Evolutionary conservation across 352 stramenopile species (phyloP).

Genomic region (Phytophthora syringae): DNA sequence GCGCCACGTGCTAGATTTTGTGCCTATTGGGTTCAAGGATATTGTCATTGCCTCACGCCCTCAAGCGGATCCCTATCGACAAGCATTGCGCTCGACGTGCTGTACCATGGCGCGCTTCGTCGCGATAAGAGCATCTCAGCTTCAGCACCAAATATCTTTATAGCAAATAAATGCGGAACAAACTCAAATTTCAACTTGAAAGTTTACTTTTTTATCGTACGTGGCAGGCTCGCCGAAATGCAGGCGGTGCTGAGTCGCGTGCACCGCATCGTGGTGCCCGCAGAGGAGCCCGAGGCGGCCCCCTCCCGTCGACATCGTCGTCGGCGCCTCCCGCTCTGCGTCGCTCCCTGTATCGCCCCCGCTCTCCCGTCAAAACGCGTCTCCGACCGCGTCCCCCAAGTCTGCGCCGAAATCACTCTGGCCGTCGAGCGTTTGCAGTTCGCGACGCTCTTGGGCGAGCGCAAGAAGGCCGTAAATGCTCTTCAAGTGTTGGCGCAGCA

Average conservation of each 20-base stretch:
- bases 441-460: conserved; percentile 74
- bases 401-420: conserved; percentile 46
- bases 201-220: too few species aligned
- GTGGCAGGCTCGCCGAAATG: conserved; percentile 38
- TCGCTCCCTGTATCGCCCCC: background rate
- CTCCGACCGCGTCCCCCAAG: background rate
- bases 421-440: conserved; percentile 76
- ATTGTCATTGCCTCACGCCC: too few species aligned
- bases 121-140: too few species aligned
- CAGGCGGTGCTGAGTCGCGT: conserved; percentile 77
- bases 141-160: too few species aligned
- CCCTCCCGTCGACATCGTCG: background rate
- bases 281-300: conserved; percentile 12
- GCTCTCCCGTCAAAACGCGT: background rate
- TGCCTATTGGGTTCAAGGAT: too few species aligned
- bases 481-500: conserved; percentile 51
- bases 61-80: too few species aligned
- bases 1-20: too few species aligned
- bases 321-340: background rate
- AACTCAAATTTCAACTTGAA: too few species aligned
- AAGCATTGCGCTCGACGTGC: too few species aligned
- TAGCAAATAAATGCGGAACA: too few species aligned
- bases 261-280: conserved; percentile 67
- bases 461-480: conserved; percentile 64
- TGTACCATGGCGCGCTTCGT: too few species aligned